Evolutionary conservation across 805 yeast species (phyloP), one percentile per base, ranked within the genome.

Genomic region (Schwanniomyces sp.): DNA sequence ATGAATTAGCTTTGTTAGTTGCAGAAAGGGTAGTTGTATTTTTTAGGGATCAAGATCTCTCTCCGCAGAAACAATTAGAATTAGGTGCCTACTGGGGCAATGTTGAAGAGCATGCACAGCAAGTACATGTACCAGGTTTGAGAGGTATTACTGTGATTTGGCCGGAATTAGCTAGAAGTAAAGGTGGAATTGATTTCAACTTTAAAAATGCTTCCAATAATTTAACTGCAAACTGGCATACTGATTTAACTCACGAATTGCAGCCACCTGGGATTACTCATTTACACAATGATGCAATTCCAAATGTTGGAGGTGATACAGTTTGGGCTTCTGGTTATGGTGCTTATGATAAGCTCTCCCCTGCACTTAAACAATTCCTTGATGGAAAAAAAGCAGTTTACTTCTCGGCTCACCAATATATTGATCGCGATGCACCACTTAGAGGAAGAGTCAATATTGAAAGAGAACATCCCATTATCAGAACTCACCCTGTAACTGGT

Each of bases 401-500:
- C 59, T 52, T 55, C 29, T 71, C 72, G 37, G 78, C 78, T 43
- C 77, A 77, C 52, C 62, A 64, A 30, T 72, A 71, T 50, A 57
- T 68, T 30, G 74, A 75, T 46, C 69, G 79, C 49, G 64, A 72
- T 18, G 69, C 70, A 26, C 82, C 81, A 18, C 41, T 80, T 24
- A 63, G 63, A 46, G 76, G 78, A n/a, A 75, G 74, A 14, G 70
- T 71, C 47, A 71, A 71, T 45, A 67, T 81, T 46, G 82, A 74
- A 53, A 74, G 84, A 61, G 78, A 74, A 49, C 88, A 83, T 62
- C 86, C 86, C 2, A 52, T 83, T 24, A 75, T 83, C 30, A 75
- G 86, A 66, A 80, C 85, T 34, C 84, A 84, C 54, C 87, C 88
- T 8, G 84, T 76, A 11, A 82, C 86, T 26, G 85, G 85, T 39